Conservation (phyloP, 192 early-diverging fungal species). For the Gryganskiella cystojenkinii region DNA sequence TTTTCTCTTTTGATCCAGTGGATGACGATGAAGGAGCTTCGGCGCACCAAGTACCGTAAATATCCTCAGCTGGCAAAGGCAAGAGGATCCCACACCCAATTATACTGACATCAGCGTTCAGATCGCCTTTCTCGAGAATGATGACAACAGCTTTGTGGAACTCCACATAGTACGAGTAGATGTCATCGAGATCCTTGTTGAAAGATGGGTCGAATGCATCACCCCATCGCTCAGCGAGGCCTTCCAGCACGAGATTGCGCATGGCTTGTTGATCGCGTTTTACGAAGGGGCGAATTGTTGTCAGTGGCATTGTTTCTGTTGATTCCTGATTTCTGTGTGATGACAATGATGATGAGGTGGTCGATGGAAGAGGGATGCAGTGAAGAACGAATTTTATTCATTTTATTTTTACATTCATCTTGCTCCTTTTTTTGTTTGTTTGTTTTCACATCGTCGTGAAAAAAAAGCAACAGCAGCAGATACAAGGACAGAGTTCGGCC, state of each 20-base stretch:
- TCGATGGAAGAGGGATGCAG: no score
- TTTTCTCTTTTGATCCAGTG: neutral
- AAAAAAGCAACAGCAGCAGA: no score
- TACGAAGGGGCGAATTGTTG: conserved; percentile 32
- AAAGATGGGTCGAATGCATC: conserved; percentile 25
- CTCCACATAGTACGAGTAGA: conserved; percentile 32
- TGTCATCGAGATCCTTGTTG: conserved; percentile 40
- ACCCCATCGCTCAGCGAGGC: conserved; percentile 39
- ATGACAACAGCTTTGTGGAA: conserved; percentile 20
- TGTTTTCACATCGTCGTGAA: no score
- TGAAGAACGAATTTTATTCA: no score
- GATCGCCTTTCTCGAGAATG: conserved; percentile 2
- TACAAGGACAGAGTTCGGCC: no score
- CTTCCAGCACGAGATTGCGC: conserved; percentile 23
- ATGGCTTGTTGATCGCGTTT: conserved; percentile 28
- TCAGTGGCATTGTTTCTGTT: conserved; percentile 8
- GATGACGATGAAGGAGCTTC: conserved; percentile 2
- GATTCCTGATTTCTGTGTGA: neutral
- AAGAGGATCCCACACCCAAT: conserved; percentile 40
- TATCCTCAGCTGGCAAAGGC: conserved; percentile 41
- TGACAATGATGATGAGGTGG: no score
- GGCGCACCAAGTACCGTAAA: conserved; percentile 31
- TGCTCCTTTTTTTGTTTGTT: no score
- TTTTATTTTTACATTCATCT: no score
- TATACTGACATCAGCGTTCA: neutral